A percentile compares a stretch with the other conserved stretches of the same genome.
These are phyloP conservation scores for Achlya hypogyna DNA, from an alignment of 352 stramenopile genomes.

Conservation along the genomic window DNA sequence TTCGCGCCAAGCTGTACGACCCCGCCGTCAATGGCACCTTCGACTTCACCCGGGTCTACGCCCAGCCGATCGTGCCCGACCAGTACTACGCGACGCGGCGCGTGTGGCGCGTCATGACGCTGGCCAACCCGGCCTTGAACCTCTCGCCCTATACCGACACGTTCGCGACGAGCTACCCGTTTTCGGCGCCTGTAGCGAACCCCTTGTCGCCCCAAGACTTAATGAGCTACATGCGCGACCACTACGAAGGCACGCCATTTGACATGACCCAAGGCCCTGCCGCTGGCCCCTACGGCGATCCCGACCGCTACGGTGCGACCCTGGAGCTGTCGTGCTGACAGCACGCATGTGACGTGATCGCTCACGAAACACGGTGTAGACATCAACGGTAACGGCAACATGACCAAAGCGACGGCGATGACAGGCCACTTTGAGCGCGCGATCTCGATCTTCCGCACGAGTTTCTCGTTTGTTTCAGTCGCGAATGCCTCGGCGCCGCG, in stretches of 20 bases:
- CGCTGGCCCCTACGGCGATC: conserved; percentile 84
- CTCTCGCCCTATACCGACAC: conserved; percentile 70
- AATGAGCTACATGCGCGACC: conserved; percentile 87
- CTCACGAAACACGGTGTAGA: conserved; percentile 11
- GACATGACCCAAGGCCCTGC: conserved; percentile 75
- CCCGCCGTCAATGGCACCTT: conserved; percentile 46
- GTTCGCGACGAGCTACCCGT: conserved; percentile 78
- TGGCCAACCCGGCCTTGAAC: conserved; percentile 58
- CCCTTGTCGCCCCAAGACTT: conserved; percentile 73
- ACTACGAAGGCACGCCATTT: conserved; percentile 90
- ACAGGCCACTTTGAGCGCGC: conserved; percentile 81
- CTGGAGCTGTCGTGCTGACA: not conserved
- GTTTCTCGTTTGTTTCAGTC: conserved; percentile 83
- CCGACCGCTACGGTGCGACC: conserved; percentile 76
- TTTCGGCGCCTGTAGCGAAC: conserved; percentile 47
- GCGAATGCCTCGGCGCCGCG: conserved; percentile 41
- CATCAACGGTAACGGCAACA: conserved; percentile 25
- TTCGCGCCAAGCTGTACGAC: conserved; percentile 73
- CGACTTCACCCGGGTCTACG: conserved; percentile 86
- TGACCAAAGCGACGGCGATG: conserved; percentile 41
- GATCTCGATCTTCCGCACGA: conserved; percentile 92
- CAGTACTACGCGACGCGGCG: conserved; percentile 85
- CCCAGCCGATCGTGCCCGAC: conserved; percentile 50
- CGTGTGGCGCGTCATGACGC: conserved; percentile 85
- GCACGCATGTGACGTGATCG: too few species aligned